phyloP scores from a whole-genome alignment of 805 yeast species.

The Pichia deserticola region DNA sequence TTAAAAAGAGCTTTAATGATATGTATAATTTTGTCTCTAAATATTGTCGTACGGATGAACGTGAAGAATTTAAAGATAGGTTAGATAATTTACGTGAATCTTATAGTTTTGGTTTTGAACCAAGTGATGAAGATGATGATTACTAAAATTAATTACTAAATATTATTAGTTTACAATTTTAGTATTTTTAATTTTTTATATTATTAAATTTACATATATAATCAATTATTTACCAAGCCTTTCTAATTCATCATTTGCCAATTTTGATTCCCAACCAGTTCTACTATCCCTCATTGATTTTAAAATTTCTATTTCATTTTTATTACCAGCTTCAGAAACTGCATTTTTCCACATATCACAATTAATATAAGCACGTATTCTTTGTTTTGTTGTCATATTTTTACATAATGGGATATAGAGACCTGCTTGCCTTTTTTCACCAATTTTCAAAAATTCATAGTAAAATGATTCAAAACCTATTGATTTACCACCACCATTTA shows the following conservation, averaged over 20 bases:
- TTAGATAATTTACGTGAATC: constrained; percentile 8
- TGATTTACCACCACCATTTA: constrained; percentile 45
- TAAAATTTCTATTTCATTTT: constrained; percentile 4
- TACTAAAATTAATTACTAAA: neutral
- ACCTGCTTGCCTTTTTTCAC: constrained; percentile 53
- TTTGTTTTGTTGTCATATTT: constrained; percentile 31
- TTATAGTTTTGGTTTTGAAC: constrained; percentile 10
- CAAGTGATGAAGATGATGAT: constrained; percentile 9
- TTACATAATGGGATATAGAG: constrained; percentile 49
- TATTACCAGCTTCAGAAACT: constrained; percentile 3
- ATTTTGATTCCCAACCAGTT: constrained; percentile 1
- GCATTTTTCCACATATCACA: constrained; percentile 12
- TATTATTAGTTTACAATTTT: neutral
- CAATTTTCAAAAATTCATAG: constrained; percentile 43
- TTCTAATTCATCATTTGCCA: constrained; percentile 16
- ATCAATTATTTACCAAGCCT: constrained; percentile 11
- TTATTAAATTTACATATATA: neutral
- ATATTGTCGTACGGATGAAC: constrained; percentile 36
- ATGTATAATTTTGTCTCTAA: constrained; percentile 23
- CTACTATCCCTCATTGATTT: constrained; percentile 2
- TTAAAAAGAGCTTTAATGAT: constrained; percentile 15
- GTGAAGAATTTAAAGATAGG: constrained; percentile 42
- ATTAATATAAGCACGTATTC: constrained; percentile 1
- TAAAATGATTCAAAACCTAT: constrained; percentile 67
- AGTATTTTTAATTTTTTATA: neutral